A percentile compares a stretch with the other conserved stretches of the same genome.
These are phyloP conservation scores for Dictyostelium citrinum DNA, from an alignment of 78 protist species.

Conservation along the genomic window DNA sequence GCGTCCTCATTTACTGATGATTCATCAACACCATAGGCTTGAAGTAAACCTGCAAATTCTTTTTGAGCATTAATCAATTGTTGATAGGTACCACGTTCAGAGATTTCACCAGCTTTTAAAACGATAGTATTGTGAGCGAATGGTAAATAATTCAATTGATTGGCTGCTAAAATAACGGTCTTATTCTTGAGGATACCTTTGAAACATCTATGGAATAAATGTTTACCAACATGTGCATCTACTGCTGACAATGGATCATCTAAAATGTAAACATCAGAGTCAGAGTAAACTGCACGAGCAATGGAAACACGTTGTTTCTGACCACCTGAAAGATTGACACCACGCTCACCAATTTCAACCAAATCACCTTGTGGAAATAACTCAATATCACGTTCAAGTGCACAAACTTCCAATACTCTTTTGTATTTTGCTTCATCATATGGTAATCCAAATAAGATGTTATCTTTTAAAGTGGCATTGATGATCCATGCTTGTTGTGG, in stretches of 20 bases:
- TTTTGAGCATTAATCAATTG: background rate
- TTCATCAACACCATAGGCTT: conserved; percentile 63
- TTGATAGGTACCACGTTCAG: conserved; percentile 78
- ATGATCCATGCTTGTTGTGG: conserved; percentile 96
- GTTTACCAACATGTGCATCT: conserved; percentile 92
- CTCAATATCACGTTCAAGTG: conserved; percentile 86
- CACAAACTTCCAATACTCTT: conserved; percentile 84
- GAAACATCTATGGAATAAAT: conserved; percentile 79
- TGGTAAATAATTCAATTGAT: conserved; percentile 69
- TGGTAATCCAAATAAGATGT: conserved; percentile 89
- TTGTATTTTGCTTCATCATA: conserved; percentile 68
- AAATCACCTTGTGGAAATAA: conserved; percentile 88
- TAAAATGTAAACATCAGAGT: conserved; percentile 87
- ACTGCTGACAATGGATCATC: conserved; percentile 96
- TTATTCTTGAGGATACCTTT: conserved; percentile 38
- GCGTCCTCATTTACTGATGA: background rate
- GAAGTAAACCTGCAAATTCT: conserved; percentile 5
- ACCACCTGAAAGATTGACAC: conserved; percentile 96
- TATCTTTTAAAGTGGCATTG: conserved; percentile 91
- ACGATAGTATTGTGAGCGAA: conserved; percentile 30
- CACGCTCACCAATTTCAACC: conserved; percentile 95
- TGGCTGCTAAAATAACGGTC: conserved; percentile 91
- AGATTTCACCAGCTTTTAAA: conserved; percentile 80
- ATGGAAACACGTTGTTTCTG: conserved; percentile 96
- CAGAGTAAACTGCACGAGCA: conserved; percentile 91